A percentile compares a stretch with the other conserved stretches of the same genome.
Conservation (phyloP, 106 monocot genomes). For the Dendrobium nobile region DNA sequence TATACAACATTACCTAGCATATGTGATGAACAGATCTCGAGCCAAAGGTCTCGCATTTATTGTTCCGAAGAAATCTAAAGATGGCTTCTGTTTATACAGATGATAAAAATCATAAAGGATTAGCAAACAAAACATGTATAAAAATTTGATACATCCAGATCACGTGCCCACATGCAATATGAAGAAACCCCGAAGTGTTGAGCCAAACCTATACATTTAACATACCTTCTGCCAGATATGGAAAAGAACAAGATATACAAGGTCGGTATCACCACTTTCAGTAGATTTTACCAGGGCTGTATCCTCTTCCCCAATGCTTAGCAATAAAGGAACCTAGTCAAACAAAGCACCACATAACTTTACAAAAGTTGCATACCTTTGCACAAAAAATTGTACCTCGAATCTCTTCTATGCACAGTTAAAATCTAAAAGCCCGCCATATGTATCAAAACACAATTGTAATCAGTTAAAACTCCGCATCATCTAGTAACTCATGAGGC, state of each 20-base stretch:
- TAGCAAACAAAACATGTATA: not conserved
- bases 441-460: not conserved
- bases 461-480: conserved; percentile 3
- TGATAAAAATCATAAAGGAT: not conserved
- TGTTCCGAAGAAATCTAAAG: conserved; percentile 77
- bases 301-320: conserved; percentile 93
- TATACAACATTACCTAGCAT: conserved; percentile 61
- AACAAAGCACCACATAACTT: conserved; percentile 8
- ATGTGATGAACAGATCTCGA: conserved; percentile 83
- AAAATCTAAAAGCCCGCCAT: not conserved
- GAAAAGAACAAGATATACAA: conserved; percentile 93
- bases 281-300: conserved; percentile 69
- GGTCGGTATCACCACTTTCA: conserved; percentile 98
- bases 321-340: conserved; percentile 77
- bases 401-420: not conserved
- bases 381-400: not conserved
- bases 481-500: not conserved
- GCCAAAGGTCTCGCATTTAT: conserved; percentile 87
- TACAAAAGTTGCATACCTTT: not conserved
- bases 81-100: conserved; percentile 37
- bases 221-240: conserved; percentile 91
- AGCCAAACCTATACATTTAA: not conserved
- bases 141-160: not conserved
- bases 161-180: not conserved
- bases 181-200: not conserved